Conservation (phyloP, 495 filamentous ascomycete species). For the Penicillium verhagenii region DNA sequence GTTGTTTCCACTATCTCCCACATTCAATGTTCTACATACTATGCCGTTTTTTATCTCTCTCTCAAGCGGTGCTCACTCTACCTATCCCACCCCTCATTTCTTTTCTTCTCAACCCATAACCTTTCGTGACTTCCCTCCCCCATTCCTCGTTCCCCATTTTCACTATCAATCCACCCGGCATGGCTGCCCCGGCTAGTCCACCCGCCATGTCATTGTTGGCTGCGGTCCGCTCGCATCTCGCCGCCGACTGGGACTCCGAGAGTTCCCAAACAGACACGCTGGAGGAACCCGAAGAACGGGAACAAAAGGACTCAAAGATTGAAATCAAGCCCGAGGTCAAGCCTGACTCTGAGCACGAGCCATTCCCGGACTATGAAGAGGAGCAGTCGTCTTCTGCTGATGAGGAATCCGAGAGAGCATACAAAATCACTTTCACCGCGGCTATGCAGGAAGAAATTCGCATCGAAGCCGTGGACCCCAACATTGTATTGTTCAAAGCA, state of each 20-base stretch:
- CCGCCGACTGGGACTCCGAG: constrained; percentile 9
- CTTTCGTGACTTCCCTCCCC: too few species aligned
- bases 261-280: background rate
- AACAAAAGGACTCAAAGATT: background rate
- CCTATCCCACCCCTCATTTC: too few species aligned
- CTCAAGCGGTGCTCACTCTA: too few species aligned
- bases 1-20: too few species aligned
- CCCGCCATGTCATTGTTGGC: background rate
- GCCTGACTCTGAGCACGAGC: constrained; percentile 30
- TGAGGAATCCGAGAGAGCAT: constrained; percentile 15
- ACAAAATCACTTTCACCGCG: constrained; percentile 23
- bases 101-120: background rate
- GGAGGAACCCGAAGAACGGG: background rate
- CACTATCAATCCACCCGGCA: background rate
- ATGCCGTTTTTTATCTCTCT: too few species aligned
- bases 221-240: constrained; percentile 16
- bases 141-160: background rate
- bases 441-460: constrained; percentile 23
- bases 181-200: background rate
- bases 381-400: background rate
- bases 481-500: background rate
- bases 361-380: constrained; percentile 37
- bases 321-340: too few species aligned
- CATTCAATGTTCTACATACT: too few species aligned
- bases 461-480: constrained; percentile 11